A percentile compares a stretch with the other conserved stretches of the same genome.
phyloP scores from a whole-genome alignment of 164 flowering plant species.

The Aristolochia contorta region DNA sequence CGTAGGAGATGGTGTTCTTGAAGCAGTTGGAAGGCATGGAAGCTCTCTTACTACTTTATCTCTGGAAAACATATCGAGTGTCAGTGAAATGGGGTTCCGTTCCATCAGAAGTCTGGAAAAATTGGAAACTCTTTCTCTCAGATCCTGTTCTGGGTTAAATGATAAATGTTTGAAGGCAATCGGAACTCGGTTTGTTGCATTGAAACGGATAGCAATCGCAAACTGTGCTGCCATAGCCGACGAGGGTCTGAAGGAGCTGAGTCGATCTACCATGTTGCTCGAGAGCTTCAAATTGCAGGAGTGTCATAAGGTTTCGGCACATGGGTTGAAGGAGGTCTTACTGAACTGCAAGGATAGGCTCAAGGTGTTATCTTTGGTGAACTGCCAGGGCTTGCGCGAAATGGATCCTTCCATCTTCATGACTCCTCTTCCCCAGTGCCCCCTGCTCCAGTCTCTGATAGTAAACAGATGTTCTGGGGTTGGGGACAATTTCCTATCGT shows the following conservation, averaged over 20 bases:
- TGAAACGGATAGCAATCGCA: constrained; percentile 40
- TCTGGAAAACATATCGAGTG: constrained; percentile 6
- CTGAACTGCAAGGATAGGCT: constrained; percentile 27
- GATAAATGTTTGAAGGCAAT: constrained; percentile 44
- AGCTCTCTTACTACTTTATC: constrained; percentile 1
- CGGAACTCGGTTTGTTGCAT: constrained; percentile 32
- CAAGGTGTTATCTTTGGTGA: constrained; percentile 41
- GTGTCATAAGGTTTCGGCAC: constrained; percentile 30
- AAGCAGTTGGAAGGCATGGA: constrained; percentile 6
- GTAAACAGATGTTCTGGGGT: constrained; percentile 44
- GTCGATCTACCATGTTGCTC: constrained; percentile 17
- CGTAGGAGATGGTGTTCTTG: constrained; percentile 1
- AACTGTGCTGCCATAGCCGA: constrained; percentile 40
- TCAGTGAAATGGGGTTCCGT: constrained; percentile 4
- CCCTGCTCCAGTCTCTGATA: constrained; percentile 33
- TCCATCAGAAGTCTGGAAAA: neutral
- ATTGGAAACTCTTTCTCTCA: neutral
- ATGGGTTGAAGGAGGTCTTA: constrained; percentile 32
- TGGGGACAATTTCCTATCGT: constrained; percentile 36
- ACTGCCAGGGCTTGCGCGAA: constrained; percentile 41
- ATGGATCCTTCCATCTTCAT: constrained; percentile 13
- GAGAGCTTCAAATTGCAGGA: constrained; percentile 46
- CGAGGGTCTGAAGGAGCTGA: constrained; percentile 36
- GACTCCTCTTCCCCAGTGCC: constrained; percentile 19
- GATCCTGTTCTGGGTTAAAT: constrained; percentile 35